Evolutionary conservation across 2,329 filamentous ascomycete genomes (phyloP).

Genomic region (Bipolaris victoriae): DNA sequence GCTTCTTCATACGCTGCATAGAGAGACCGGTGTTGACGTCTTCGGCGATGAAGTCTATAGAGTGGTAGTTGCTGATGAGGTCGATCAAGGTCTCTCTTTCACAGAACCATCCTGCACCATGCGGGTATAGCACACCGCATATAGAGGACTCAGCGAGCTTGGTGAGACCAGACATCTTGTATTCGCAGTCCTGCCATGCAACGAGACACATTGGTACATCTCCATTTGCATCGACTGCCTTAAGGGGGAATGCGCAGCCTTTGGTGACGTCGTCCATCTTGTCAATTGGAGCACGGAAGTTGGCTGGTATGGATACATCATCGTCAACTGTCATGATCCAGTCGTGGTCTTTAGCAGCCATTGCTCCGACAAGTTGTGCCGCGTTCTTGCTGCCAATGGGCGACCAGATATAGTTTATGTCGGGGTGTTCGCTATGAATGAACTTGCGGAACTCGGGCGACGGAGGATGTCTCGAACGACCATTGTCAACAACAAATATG

Average conservation of each 20-base stretch:
- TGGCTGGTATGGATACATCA: constrained; percentile 25
- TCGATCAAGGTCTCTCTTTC: constrained; percentile 25
- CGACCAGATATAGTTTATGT: constrained; percentile 28
- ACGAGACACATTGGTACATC: constrained; percentile 22
- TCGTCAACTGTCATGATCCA: constrained; percentile 29
- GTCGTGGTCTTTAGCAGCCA: constrained; percentile 19
- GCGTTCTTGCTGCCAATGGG: constrained; percentile 28
- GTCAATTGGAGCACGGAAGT: constrained; percentile 18
- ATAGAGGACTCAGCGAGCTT: constrained; percentile 23
- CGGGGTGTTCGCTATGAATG: constrained; percentile 16
- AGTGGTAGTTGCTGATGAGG: constrained; percentile 24
- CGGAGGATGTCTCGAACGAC: constrained; percentile 15
- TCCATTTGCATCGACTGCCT: constrained; percentile 21
- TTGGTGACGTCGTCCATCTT: constrained; percentile 22
- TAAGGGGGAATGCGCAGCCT: constrained; percentile 24
- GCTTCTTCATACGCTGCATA: constrained; percentile 24
- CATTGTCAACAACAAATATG: constrained; percentile 26
- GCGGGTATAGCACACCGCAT: constrained; percentile 25
- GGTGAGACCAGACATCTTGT: constrained; percentile 20
- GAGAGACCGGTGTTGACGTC: constrained; percentile 23
- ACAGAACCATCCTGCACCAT: constrained; percentile 28
- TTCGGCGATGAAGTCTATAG: constrained; percentile 29
- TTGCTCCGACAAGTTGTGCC: constrained; percentile 24
- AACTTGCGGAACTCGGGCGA: constrained; percentile 22
- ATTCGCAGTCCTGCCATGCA: constrained; percentile 26